These are phyloP conservation scores for Metarhizium humberi DNA, from an alignment of 2,329 filamentous ascomycete genomes.

Conservation along the genomic window DNA sequence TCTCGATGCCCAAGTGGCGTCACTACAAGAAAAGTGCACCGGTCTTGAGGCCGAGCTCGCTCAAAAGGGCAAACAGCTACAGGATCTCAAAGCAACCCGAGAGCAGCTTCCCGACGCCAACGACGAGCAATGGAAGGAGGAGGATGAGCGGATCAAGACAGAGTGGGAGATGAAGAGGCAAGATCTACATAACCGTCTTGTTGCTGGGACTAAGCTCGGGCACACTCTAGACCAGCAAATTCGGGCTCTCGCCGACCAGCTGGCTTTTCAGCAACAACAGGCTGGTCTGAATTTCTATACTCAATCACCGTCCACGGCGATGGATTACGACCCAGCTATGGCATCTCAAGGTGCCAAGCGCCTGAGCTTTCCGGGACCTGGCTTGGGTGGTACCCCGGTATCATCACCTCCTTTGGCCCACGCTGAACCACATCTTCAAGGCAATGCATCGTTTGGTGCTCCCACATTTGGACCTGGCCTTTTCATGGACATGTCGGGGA, in stretches of 20 bases:
- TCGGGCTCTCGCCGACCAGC: slow-evolving; percentile 35
- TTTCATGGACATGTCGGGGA: slow-evolving; percentile 39
- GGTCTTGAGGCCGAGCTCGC: slow-evolving; percentile 64
- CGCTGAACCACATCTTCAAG: slow-evolving; percentile 33
- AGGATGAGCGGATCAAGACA: slow-evolving; percentile 40
- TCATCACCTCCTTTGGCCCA: slow-evolving; percentile 4
- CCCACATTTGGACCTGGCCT: slow-evolving; percentile 43
- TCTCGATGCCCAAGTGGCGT: slow-evolving; percentile 44
- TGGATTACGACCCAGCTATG: slow-evolving; percentile 37
- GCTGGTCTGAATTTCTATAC: slow-evolving; percentile 34
- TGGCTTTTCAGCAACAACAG: slow-evolving; percentile 32
- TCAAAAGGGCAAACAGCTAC: slow-evolving; percentile 57
- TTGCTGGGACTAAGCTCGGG: slow-evolving; percentile 36
- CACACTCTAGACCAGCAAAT: slow-evolving; percentile 38
- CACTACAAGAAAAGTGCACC: slow-evolving; percentile 55
- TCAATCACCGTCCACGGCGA: slow-evolving; percentile 32
- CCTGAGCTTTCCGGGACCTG: slow-evolving; percentile 22
- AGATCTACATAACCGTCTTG: slow-evolving; percentile 41
- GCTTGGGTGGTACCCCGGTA: slow-evolving; percentile 1
- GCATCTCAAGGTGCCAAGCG: slow-evolving; percentile 34
- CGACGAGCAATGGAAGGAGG: slow-evolving; percentile 46
- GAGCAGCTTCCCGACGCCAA: slow-evolving; percentile 55
- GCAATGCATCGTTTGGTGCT: slow-evolving; percentile 44
- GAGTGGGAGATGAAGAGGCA: slow-evolving; percentile 47
- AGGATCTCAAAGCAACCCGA: slow-evolving; percentile 61